phyloP scores from a whole-genome alignment of 2,329 filamentous ascomycete species.

The Paecilomyces formosus region DNA sequence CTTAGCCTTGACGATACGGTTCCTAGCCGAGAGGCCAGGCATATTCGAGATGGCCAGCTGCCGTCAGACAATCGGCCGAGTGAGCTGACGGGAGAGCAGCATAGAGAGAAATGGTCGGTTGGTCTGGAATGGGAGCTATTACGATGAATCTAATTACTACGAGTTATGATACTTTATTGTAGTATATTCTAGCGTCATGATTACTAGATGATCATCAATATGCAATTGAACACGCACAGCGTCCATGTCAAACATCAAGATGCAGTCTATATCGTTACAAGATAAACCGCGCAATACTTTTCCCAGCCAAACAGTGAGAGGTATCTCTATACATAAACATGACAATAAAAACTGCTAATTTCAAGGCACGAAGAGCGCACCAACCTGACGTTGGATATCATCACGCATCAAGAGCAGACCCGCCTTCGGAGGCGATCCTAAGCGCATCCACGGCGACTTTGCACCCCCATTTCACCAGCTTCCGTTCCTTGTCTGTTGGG shows the following conservation, averaged over 20 bases:
- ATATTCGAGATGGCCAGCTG: not conserved
- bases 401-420: not conserved
- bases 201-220: not conserved
- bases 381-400: not conserved
- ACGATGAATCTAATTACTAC: not conserved
- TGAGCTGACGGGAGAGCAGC: not conserved
- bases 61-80: not conserved
- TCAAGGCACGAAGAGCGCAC: not conserved
- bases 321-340: not conserved
- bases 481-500: constrained; percentile 44
- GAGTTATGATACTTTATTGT: not conserved
- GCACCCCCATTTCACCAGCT: constrained; percentile 42
- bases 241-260: not conserved
- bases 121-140: constrained; percentile 34
- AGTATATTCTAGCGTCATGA: not conserved
- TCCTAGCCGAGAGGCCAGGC: not conserved
- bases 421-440: constrained; percentile 21
- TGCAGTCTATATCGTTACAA: not conserved
- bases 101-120: constrained; percentile 24
- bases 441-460: constrained; percentile 34
- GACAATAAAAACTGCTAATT: not conserved
- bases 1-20: constrained; percentile 8
- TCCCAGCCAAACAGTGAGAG: not conserved
- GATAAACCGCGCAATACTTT: not conserved
- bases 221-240: not conserved